Conservation (phyloP, 495 filamentous ascomycete genomes). For the Penicillium argentinense region DNA sequence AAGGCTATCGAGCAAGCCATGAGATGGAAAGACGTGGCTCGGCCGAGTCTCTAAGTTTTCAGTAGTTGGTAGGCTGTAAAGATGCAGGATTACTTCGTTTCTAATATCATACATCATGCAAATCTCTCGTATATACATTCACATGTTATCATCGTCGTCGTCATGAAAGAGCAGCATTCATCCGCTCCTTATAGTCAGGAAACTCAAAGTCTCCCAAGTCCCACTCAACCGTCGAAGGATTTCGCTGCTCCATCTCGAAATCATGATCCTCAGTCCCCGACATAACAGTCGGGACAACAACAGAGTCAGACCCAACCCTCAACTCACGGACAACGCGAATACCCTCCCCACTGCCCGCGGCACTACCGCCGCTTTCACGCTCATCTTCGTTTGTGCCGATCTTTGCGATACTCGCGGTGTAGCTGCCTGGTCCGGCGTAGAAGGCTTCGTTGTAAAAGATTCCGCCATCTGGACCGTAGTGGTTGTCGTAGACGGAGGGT, state of each 20-base stretch:
- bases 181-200: constrained; percentile 28
- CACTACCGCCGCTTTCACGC: background rate
- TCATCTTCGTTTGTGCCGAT: constrained; percentile 6
- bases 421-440: constrained; percentile 13
- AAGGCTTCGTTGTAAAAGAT: constrained; percentile 26
- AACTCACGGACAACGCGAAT: constrained; percentile 38
- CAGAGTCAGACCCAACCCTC: constrained; percentile 20
- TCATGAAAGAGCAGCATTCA: constrained; percentile 28
- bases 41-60: constrained; percentile 13
- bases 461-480: constrained; percentile 13
- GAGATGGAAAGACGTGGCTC: constrained; percentile 9
- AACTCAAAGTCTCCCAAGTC: constrained; percentile 31
- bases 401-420: constrained; percentile 29
- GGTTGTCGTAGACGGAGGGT: constrained; percentile 15
- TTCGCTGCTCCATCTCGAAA: constrained; percentile 14
- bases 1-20: constrained; percentile 35
- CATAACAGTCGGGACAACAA: background rate
- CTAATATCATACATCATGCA: too few species aligned
- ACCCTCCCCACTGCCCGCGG: constrained; percentile 11
- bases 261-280: background rate
- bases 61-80: too few species aligned
- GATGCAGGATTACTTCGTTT: background rate
- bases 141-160: too few species aligned
- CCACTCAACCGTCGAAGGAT: constrained; percentile 21
- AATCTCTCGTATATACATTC: background rate